Evolutionary conservation across 768 basidiomycete species (phyloP), one percentile per base, ranked within the genome.

Genomic region (Omphalotus guepiniiformis): DNA sequence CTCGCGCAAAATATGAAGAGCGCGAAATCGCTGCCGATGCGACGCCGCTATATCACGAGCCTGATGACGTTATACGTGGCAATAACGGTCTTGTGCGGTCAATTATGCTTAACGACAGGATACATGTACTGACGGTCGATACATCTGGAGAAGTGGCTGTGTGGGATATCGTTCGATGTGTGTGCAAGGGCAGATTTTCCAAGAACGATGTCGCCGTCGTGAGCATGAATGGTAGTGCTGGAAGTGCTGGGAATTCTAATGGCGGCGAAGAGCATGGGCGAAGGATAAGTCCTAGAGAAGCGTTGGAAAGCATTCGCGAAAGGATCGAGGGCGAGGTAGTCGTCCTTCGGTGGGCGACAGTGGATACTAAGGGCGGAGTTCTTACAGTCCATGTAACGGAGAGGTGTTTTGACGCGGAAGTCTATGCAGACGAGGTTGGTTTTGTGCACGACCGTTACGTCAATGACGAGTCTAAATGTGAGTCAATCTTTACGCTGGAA

Each of bases 281-380:
- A 40, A n/a, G n/a, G n/a, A n/a, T n/a, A n/a, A 88, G 86, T 57
- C 88, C 89, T 6, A 64, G 87, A 37, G 93, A 95, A 58, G 83
- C 86, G 4, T 68, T 99, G 42, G 95, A 97, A 63, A 76, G 80
- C 34, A 91, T 97, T 16, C 75, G 85, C 49, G 91, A 92, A 58
- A 72, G 89, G 30, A 88, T 98, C n/a, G 96, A 99, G 59, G 94
- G 95, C 23, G 93, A 98, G 61, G 91, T 88, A 0, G 84, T 89
- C 23, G 82, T 90, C 7, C 71, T 82, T 21, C 69, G 83, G 11
- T 99, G 95, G 95, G 86, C 88, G 30, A 77, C 76, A 13, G 85
- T 89, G 22, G 95, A 97, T 64, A 95, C 93, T 4, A 87, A 89
- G 63, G 83, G 85, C 6, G 95, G 95, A 6, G 79, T 91, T 19